Conservation (phyloP, 169 alveolate genomes). For the Condylostoma magnum region DNA sequence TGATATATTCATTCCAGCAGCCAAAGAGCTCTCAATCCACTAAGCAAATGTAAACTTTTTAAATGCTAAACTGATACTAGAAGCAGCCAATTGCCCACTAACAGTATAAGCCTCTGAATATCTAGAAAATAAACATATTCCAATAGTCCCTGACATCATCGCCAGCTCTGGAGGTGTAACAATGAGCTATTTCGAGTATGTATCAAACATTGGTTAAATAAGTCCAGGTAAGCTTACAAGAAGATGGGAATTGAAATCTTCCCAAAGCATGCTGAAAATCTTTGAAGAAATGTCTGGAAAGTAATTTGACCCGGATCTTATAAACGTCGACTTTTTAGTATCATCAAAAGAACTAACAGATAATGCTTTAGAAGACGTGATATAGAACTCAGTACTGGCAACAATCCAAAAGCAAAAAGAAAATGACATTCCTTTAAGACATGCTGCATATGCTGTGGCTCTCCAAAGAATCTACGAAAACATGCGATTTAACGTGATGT, state of each 20-base stretch:
- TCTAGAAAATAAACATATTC: constrained; percentile 24
- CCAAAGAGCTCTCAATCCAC: constrained; percentile 32
- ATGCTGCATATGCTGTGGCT: constrained; percentile 29
- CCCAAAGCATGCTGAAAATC: background rate
- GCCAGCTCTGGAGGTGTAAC: constrained; percentile 37
- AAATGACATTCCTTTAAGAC: constrained; percentile 5
- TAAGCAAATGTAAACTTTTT: constrained; percentile 40
- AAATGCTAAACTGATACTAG: constrained; percentile 56
- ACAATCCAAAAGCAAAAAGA: background rate
- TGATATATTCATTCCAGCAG: constrained; percentile 47
- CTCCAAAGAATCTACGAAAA: constrained; percentile 21
- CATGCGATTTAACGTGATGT: background rate
- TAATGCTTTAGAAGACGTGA: constrained; percentile 19
- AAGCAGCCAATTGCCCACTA: constrained; percentile 67
- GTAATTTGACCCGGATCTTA: background rate
- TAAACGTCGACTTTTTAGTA: background rate
- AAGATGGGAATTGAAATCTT: constrained; percentile 38
- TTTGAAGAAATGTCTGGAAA: background rate
- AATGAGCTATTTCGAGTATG: constrained; percentile 36
- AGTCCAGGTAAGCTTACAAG: constrained; percentile 36
- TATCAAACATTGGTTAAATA: constrained; percentile 34
- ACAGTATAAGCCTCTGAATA: constrained; percentile 59
- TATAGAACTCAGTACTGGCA: background rate
- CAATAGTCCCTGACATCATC: constrained; percentile 33
- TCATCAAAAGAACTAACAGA: constrained; percentile 13